phyloP scores from a whole-genome alignment of 2,329 filamentous ascomycete genomes.

The Diplodia seriata region DNA sequence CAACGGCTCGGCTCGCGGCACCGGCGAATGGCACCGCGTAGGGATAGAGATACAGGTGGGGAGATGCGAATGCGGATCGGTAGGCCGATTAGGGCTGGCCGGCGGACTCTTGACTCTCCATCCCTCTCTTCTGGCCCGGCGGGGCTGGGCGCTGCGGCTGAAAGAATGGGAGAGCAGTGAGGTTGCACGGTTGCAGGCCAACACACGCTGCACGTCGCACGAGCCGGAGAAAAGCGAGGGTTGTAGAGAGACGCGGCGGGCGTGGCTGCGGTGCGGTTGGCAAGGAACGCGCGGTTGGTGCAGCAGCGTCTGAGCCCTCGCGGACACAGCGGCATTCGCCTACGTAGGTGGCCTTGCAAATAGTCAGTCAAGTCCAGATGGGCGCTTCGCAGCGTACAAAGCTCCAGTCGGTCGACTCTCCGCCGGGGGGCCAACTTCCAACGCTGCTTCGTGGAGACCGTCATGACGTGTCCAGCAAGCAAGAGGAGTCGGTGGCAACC shows the following conservation, averaged over 20 bases:
- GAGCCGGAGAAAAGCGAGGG: background rate
- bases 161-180: background rate
- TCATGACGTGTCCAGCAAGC: background rate
- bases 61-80: background rate
- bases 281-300: slow-evolving; percentile 3
- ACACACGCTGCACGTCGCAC: slow-evolving; percentile 12
- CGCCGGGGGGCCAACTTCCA: no score
- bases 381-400: background rate
- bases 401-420: background rate
- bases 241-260: no score
- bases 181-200: slow-evolving; percentile 10
- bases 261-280: slow-evolving; percentile 2
- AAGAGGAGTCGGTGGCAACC: background rate
- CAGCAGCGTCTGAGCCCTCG: background rate
- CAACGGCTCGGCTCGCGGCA: background rate
- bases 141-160: background rate
- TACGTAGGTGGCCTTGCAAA: slow-evolving; percentile 5
- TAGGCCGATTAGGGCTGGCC: slow-evolving; percentile 19
- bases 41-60: slow-evolving; percentile 6
- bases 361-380: no score
- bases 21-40: slow-evolving; percentile 14
- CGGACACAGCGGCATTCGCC: background rate
- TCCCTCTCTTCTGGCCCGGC: no score
- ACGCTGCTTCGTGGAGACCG: background rate
- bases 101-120: background rate